Conservation (phyloP, 2,329 filamentous ascomycete species). For the Epicoccum nigrum region DNA sequence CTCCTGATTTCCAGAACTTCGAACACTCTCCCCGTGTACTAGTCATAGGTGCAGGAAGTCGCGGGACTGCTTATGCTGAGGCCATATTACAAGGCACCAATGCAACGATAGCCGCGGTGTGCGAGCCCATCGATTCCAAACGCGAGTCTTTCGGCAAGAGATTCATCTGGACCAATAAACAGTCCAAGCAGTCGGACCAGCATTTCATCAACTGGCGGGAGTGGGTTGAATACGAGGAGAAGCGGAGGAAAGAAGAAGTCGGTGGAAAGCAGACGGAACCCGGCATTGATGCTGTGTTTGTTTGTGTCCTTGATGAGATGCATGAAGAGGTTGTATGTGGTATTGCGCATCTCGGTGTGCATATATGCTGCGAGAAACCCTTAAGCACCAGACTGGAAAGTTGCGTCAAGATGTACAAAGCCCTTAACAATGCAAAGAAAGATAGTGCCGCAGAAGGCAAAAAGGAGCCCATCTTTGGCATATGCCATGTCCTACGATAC, state of each 20-base stretch:
- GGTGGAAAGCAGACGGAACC: slow-evolving; percentile 29
- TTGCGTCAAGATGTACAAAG: slow-evolving; percentile 75
- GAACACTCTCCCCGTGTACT: slow-evolving; percentile 38
- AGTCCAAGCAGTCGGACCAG: slow-evolving; percentile 58
- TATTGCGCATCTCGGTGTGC: slow-evolving; percentile 71
- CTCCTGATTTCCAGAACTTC: slow-evolving; percentile 30
- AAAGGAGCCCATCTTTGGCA: slow-evolving; percentile 71
- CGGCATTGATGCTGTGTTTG: slow-evolving; percentile 64
- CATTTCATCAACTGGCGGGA: slow-evolving; percentile 76
- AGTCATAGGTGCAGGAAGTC: slow-evolving; percentile 49
- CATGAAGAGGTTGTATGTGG: slow-evolving; percentile 81
- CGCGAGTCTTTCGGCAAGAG: slow-evolving; percentile 70
- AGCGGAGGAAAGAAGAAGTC: slow-evolving; percentile 60
- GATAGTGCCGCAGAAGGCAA: slow-evolving; percentile 28
- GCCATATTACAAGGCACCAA: slow-evolving; percentile 32
- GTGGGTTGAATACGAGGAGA: slow-evolving; percentile 74
- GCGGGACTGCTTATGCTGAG: slow-evolving; percentile 46
- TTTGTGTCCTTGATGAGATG: slow-evolving; percentile 85
- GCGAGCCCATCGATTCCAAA: slow-evolving; percentile 81
- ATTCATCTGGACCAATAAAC: slow-evolving; percentile 70
- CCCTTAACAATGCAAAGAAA: slow-evolving; percentile 50
- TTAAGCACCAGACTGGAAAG: slow-evolving; percentile 79
- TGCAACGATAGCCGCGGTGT: slow-evolving; percentile 76
- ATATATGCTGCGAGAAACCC: slow-evolving; percentile 96
- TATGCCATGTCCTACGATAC: slow-evolving; percentile 93